Base-by-base conservation (phyloP, 768 basidiomycete genomes). In the Auricularia heimuer region DNA sequence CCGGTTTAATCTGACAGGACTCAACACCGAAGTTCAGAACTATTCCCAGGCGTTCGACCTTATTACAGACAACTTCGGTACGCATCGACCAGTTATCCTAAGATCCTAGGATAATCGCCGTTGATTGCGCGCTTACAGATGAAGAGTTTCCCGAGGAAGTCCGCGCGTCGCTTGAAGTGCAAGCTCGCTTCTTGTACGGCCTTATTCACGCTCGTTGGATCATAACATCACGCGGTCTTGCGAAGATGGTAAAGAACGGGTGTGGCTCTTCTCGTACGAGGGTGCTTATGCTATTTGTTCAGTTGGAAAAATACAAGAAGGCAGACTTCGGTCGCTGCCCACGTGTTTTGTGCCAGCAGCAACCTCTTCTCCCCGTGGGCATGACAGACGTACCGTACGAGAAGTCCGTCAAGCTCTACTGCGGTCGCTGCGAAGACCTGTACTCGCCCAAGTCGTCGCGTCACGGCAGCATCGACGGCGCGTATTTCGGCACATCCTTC, bases 241-340 rank as follows among this genome's bases (percentile, higher is more conserved):
- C 88, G 16, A 99, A 99, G 77, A 99, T 98, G 96, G 96, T 94
- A 67, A 67, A 73, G 68, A 18, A 37, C 33, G 1, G 24, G 21
- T 18, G 44, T 54, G 4, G 35, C 36, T 11, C n/a, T 12, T 29
- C 36, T 62, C 1, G 14, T 47, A 11, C 29, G 29, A 29, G 29
- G 29, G 2, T 35, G 33, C 65, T 58, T 62, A 6, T 21, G 45
- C 16, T 29, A 51, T 6, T 51, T 18, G 1, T 18, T 24, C 42
- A 80, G 79, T 75, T 98, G 65, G 94, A 98, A 70, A 99, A 99
- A 78, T 98, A 96, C 82, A 97, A 95, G 76, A 90, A 92, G 68
- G 94, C 92, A 64, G 97, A 99, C 75, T 99, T 99, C 71, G 96
- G 97, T 34, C 90, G 97, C 60, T 99, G 97, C 77, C 97, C 97